Evolutionary conservation across 2,329 filamentous ascomycete species (phyloP).

Genomic region (Colletotrichum ledebouriae): DNA sequence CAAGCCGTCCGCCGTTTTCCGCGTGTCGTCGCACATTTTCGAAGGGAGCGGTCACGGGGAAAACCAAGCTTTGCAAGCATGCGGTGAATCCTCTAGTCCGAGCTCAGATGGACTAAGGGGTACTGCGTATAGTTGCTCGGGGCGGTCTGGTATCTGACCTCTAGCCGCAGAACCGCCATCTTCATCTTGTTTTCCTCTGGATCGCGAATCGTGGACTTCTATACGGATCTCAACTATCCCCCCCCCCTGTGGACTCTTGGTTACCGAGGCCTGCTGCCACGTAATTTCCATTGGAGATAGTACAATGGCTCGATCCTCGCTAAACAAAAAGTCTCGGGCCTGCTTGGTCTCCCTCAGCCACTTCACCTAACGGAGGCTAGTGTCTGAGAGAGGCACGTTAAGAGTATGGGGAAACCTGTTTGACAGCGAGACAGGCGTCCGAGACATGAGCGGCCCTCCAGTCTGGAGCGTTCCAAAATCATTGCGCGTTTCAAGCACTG

Average conservation of each 20-base stretch:
- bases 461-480: slow-evolving; percentile 33
- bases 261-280: slow-evolving; percentile 13
- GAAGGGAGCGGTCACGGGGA: slow-evolving; percentile 1
- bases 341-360: neutral
- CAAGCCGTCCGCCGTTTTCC: slow-evolving; percentile 25
- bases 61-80: slow-evolving; percentile 1
- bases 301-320: slow-evolving; percentile 17
- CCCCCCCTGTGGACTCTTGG: neutral
- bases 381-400: neutral
- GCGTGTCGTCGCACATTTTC: slow-evolving; percentile 17
- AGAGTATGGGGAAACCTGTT: slow-evolving; percentile 27
- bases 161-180: slow-evolving; percentile 10
- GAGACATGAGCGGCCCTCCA: slow-evolving; percentile 1
- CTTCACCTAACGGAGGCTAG: neutral
- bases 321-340: neutral
- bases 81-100: neutral
- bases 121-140: slow-evolving; percentile 5
- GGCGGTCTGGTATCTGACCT: slow-evolving; percentile 9
- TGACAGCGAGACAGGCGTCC: slow-evolving; percentile 17
- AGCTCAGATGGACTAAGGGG: neutral
- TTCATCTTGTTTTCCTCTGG: neutral
- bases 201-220: slow-evolving; percentile 24
- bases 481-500: neutral
- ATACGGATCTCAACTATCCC: slow-evolving; percentile 21
- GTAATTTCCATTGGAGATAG: slow-evolving; percentile 30